Evolutionary conservation across 345 rosid species (phyloP), one percentile per base, ranked within the genome.

Genomic region (Kandelia obovata): DNA sequence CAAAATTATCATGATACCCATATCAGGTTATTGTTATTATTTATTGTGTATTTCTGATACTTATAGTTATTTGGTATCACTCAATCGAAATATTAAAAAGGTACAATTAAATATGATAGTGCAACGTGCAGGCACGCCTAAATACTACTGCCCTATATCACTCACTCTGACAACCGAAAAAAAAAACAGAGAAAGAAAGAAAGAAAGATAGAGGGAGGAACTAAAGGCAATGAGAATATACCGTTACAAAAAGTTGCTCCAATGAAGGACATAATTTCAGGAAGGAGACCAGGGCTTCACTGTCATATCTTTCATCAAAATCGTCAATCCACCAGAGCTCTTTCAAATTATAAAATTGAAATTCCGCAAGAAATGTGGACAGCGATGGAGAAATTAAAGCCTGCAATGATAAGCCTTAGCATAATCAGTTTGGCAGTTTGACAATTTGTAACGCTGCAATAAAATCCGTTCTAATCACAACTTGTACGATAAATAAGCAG

Each of bases 251-350:
- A 62, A 88, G 82, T 62, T 66, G 71, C 77, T 84, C 85, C 5
- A 88, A 58, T 0, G 86, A 80, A 53, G 88, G 90, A 26, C 88
- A 86, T 6, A 88, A 73, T 52, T 79, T 83, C 56, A 88, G 77
- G 79, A 84, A 88, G 51, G 79, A 71, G 69, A 86, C 72, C 11
- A 86, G 20, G 26, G 78, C 61, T 49, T 62, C 75, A 19, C 39
- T 65, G 63, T 80, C 82, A 71, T 64, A 78, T 65, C 71, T 73
- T 71, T 74, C 71, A 30, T 64, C 46, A 15, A 73, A 75, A 72
- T 69, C 65, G 57, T 88, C 94, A 3, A 85, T 83, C 94, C 94
- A 88, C 81, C 82, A 66, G 61, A 88, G 16, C 65, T 85, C 91
- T 58, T 80, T 83, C 63, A 88, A 64, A 21, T 74, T 79, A 69